Conservation (phyloP, 192 early-diverging fungal genomes). For the Backusella luteola region DNA sequence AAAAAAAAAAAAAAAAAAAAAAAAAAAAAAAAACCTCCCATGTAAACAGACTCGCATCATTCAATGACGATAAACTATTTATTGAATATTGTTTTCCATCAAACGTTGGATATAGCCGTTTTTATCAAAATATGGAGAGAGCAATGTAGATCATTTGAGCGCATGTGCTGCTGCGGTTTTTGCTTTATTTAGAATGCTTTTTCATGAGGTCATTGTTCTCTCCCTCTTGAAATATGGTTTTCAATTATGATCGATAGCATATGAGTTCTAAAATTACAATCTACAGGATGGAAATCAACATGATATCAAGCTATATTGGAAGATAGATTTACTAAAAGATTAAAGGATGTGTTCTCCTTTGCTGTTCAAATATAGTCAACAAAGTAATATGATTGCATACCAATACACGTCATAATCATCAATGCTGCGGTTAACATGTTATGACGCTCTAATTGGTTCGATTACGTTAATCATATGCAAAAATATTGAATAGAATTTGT, state of each 20-base stretch:
- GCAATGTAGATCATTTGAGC: not conserved
- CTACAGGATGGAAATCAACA: no score
- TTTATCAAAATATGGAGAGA: not conserved
- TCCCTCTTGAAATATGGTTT: not conserved
- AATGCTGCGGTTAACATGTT: not conserved
- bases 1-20: constrained; percentile 45
- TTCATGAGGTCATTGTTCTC: not conserved
- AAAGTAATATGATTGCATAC: not conserved
- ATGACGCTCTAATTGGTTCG: not conserved
- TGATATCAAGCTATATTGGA: not conserved
- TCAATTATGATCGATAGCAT: no score
- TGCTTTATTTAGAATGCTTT: not conserved
- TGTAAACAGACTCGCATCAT: no score
- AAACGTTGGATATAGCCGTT: not conserved
- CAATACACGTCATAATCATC: not conserved
- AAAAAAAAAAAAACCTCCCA: not conserved
- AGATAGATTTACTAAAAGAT: not conserved
- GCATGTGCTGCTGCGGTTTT: not conserved
- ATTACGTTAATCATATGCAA: not conserved
- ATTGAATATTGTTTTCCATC: no score
- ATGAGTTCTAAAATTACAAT: no score
- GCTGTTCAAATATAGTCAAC: not conserved
- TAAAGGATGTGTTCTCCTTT: no score
- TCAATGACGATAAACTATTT: no score
- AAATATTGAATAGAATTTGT: not conserved